Conservation (phyloP, 2,329 filamentous ascomycete species). For the Immersiporthe knoxdaviesiana region DNA sequence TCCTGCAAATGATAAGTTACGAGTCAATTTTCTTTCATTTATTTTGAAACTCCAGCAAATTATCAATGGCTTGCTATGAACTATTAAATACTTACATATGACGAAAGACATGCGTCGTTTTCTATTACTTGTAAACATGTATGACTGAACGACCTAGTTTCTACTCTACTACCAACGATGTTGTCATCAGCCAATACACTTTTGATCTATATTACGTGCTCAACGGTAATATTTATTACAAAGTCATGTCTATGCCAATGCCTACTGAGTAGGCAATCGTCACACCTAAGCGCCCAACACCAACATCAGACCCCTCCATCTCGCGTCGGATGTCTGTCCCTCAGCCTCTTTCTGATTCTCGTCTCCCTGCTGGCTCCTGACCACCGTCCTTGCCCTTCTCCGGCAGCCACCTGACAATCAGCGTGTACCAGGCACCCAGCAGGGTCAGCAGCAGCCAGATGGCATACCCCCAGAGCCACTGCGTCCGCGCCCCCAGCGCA, state of each 20-base stretch:
- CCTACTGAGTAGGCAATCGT: background rate
- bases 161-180: too few relatives aligned
- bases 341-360: background rate
- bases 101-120: too few relatives aligned
- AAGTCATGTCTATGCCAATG: background rate
- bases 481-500: conserved; percentile 65
- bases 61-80: too few relatives aligned
- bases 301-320: too few relatives aligned
- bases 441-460: conserved; percentile 64
- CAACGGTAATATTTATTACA: background rate
- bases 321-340: background rate
- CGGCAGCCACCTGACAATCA: conserved; percentile 41
- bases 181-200: background rate
- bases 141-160: too few relatives aligned
- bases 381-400: conserved; percentile 36
- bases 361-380: background rate
- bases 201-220: background rate
- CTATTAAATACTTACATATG: too few relatives aligned
- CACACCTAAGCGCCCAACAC: background rate
- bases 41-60: too few relatives aligned
- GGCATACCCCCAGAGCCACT: conserved; percentile 66
- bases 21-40: too few relatives aligned
- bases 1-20: too few relatives aligned
- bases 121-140: too few relatives aligned
- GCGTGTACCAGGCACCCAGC: conserved; percentile 40